Conservation (phyloP, 139 green algal species). For the Chlorella ohadii region DNA sequence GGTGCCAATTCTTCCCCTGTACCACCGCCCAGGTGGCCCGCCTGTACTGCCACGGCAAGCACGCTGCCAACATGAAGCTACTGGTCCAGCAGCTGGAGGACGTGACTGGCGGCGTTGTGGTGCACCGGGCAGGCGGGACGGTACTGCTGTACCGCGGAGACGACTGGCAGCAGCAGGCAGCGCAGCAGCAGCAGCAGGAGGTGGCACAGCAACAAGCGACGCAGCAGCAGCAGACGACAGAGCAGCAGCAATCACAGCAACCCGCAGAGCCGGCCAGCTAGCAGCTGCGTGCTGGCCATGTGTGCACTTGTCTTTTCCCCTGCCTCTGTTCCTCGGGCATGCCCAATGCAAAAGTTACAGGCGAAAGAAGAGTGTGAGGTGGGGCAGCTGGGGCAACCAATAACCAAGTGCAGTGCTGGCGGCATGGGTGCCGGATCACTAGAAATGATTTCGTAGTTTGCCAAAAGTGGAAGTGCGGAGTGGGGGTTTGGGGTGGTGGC, state of each 20-base stretch:
- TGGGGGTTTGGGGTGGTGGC: too few relatives aligned
- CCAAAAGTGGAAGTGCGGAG: too few relatives aligned
- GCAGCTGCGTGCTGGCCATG: too few relatives aligned
- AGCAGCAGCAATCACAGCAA: not conserved
- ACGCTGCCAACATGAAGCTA: slow-evolving; percentile 45
- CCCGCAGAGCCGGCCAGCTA: not conserved
- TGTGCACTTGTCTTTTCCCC: too few relatives aligned
- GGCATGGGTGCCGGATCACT: too few relatives aligned
- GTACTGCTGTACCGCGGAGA: slow-evolving; percentile 39
- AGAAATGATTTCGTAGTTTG: too few relatives aligned
- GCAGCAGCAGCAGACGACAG: not conserved
- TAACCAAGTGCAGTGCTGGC: too few relatives aligned
- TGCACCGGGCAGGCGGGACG: slow-evolving; percentile 38
- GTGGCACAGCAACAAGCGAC: not conserved
- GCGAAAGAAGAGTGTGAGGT: too few relatives aligned
- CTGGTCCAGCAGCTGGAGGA: slow-evolving; percentile 35
- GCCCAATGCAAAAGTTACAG: too few relatives aligned
- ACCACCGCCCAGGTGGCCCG: slow-evolving; percentile 32
- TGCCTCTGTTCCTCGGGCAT: too few relatives aligned
- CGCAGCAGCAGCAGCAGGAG: not conserved
- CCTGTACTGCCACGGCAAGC: slow-evolving; percentile 46
- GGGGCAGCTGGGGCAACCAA: too few relatives aligned
- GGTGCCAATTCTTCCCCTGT: not conserved
- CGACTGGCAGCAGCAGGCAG: slow-evolving; percentile 2
- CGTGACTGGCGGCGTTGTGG: slow-evolving; percentile 37